phyloP scores from a whole-genome alignment of 2,329 filamentous ascomycete genomes.

The Botrytis deweyae region DNA sequence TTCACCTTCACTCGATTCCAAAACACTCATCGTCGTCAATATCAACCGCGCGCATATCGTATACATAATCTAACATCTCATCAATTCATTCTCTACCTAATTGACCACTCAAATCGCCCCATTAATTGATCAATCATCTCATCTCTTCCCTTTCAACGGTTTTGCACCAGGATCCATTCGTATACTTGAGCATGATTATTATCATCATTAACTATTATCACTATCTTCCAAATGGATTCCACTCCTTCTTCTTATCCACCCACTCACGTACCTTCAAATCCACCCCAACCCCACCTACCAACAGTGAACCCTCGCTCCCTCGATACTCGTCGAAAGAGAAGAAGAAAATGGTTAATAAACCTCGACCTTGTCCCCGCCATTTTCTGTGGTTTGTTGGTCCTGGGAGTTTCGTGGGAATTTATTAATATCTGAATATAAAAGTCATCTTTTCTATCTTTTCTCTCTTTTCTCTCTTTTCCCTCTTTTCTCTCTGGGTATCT shows the following conservation, averaged over 20 bases:
- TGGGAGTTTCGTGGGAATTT: not conserved
- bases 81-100: not conserved
- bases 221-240: not conserved
- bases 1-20: not conserved
- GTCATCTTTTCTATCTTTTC: not conserved
- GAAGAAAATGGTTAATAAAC: not conserved
- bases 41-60: not conserved
- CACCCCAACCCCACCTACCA: not conserved
- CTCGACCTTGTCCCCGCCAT: not conserved
- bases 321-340: not conserved
- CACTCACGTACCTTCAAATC: not conserved
- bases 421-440: not conserved
- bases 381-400: not conserved
- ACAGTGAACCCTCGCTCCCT: not conserved
- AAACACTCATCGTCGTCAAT: not conserved
- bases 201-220: not conserved
- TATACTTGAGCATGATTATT: not conserved
- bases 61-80: not conserved
- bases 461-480: too few species aligned
- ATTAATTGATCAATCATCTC: not conserved
- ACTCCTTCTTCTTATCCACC: not conserved
- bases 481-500: too few species aligned
- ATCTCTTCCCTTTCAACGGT: not conserved
- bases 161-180: not conserved
- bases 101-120: not conserved